Base-by-base conservation (phyloP, 2,329 filamentous ascomycete genomes). In the Cercospora canescens region DNA sequence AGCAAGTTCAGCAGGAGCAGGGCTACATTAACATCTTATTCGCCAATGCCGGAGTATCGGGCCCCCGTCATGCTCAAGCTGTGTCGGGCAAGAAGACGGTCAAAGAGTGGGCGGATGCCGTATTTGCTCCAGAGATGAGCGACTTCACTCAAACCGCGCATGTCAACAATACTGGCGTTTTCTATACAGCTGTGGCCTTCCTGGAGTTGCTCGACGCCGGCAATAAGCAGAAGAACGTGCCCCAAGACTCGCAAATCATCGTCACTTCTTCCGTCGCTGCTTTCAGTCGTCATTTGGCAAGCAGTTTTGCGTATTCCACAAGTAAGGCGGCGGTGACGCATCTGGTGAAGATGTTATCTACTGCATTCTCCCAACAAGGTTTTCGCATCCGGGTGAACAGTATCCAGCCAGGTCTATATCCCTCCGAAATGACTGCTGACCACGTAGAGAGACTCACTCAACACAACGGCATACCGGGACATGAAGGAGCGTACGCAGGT, bases 331-430 rank as follows among this genome's bases (percentile, higher is more conserved):
- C 78, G 0, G 76, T 79, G 3, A 84, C 79, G 1, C 81, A 84
- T 68, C 68, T 86, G 62, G 79, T 83, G 21, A 86, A 86, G 73
- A 78, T 80, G 73, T 74, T 86, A 21, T 75, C 82, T 0, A 85
- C 83, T 1, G 68, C 68, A 5, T 78, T 76, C 67, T 81, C 68
- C 24, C 77, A 69, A 60, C 77, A 79, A 14, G 79, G 62, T 4
- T 78, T 72, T 50, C 73, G 77, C 24, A 85, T 86, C 41, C 78
- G 84, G 1, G 79, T 79, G 7, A 86, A 86, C 72, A 78, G 81
- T 1, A 78, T 86, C 54, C 79, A 83, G 8, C 83, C 84, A 30
- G 70, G 74, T 21, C 65, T 76, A 2, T 76, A 75, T 65, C 74
- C 73, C 1, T 70, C 66, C 24, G 75, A 77, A 48, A 75, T 77